These are phyloP conservation scores for Botrytis cinerea DNA, from an alignment of 2,329 filamentous ascomycete genomes.

Conservation along the genomic window DNA sequence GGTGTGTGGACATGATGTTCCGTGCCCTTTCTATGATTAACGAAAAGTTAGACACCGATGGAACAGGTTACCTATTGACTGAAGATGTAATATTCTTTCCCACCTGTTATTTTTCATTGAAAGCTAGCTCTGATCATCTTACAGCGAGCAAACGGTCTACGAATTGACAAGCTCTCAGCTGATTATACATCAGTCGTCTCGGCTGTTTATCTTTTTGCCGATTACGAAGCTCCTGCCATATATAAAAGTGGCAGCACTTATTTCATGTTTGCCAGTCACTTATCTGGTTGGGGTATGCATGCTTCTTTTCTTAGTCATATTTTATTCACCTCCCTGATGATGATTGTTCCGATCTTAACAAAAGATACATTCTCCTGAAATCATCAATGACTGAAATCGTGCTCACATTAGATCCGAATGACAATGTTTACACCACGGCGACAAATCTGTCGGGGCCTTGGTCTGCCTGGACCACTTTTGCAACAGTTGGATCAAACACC, in stretches of 20 bases:
- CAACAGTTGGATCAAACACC: constrained; percentile 56
- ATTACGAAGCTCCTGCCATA: constrained; percentile 63
- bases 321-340: neutral
- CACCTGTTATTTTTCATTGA: too few relatives aligned
- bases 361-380: neutral
- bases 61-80: constrained; percentile 60
- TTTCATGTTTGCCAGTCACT: constrained; percentile 63
- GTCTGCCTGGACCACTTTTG: constrained; percentile 62
- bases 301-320: neutral
- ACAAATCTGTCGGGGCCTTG: constrained; percentile 60
- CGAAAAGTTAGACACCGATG: constrained; percentile 56
- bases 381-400: neutral
- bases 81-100: constrained; percentile 53
- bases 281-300: constrained; percentile 47
- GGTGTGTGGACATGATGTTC: constrained; percentile 25
- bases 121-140: neutral
- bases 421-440: constrained; percentile 64
- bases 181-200: constrained; percentile 55
- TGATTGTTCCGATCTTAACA: neutral
- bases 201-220: constrained; percentile 28
- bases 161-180: constrained; percentile 57
- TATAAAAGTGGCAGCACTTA: constrained; percentile 61
- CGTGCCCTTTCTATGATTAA: constrained; percentile 6
- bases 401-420: constrained; percentile 50
- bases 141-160: constrained; percentile 57